These are phyloP conservation scores for Scedosporium dehoogii DNA, from an alignment of 2,329 filamentous ascomycete genomes.

Conservation along the genomic window DNA sequence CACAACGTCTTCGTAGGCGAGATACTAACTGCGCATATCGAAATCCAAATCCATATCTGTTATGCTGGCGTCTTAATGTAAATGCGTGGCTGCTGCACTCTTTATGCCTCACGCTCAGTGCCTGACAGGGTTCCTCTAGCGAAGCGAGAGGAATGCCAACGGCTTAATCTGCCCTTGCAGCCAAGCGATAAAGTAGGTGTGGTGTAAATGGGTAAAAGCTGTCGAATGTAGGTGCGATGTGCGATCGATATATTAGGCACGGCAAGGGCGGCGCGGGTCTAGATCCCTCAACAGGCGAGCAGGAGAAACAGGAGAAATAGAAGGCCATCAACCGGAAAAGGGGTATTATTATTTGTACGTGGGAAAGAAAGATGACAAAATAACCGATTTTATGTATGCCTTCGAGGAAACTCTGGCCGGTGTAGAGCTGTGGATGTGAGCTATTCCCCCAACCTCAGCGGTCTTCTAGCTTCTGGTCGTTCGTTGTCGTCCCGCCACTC, in stretches of 20 bases:
- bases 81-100: neutral
- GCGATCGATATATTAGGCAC: neutral
- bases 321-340: neutral
- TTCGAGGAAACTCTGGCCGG: too few species aligned
- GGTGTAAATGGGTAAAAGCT: neutral
- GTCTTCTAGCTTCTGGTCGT: too few species aligned
- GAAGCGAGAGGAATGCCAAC: neutral
- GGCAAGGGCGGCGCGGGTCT: neutral
- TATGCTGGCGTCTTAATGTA: too few species aligned
- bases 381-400: neutral
- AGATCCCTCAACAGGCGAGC: neutral
- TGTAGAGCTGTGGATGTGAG: too few species aligned
- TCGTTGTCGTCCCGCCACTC: too few species aligned
- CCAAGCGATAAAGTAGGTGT: neutral
- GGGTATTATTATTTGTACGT: neutral
- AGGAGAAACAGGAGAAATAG: neutral
- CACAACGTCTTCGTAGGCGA: neutral
- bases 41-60: neutral
- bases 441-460: too few species aligned
- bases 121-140: neutral
- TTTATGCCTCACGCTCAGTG: neutral
- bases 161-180: neutral
- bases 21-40: neutral
- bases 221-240: neutral
- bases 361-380: neutral